Evolutionary conservation across 768 basidiomycete species (phyloP), one percentile per base, ranked within the genome.

Genomic region (Crepidotus variabilis): DNA sequence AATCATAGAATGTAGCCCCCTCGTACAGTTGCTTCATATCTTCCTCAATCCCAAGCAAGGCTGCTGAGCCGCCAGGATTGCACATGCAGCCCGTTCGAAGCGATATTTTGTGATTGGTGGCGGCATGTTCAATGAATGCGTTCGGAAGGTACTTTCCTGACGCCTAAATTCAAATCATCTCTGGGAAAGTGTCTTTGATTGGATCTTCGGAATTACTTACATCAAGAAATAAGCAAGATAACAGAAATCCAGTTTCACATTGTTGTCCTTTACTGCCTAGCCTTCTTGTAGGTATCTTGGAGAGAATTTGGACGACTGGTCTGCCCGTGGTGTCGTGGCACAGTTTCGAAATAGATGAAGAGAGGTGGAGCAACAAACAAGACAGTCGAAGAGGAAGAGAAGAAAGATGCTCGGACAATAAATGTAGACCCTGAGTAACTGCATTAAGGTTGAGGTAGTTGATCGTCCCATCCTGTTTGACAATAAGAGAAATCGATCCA

Each of bases 21-120:
- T 76, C 71, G 58, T 77, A 82, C 0, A 91, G 76, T 11, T 67
- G 71, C 6, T 75, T 71, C 89, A 91, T 92, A 55, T 85, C 77
- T n/a, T 79, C 75, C 57, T 84, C 72, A 32, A 91, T 79, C 0
- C 85, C 85, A 5, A 92, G 77, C 13, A 93, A 71, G 3, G 87
- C 81, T 0, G 88, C 84, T 0, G 89, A 88, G 16, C 85, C 91
- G 8, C 92, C 92, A 16, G 91, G 89, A 61, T 93, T 94, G 65
- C 92, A 94, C 83, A 92, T 86, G 68, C 91, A 94, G 0, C 91
- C 91, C 2, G 90, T 90, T 45, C 91, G 85, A 33, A 93, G 71
- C 14, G 90, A 91, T 56, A 93, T 85, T 50, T 78, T 81, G 59
- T 80, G 76, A 51, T 69, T 74, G 16, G 84, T 77, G 14, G 90